Evolutionary conservation across 495 filamentous ascomycete species (phyloP), one percentile per base, ranked within the genome.

Genomic region (Penicillium daleae): DNA sequence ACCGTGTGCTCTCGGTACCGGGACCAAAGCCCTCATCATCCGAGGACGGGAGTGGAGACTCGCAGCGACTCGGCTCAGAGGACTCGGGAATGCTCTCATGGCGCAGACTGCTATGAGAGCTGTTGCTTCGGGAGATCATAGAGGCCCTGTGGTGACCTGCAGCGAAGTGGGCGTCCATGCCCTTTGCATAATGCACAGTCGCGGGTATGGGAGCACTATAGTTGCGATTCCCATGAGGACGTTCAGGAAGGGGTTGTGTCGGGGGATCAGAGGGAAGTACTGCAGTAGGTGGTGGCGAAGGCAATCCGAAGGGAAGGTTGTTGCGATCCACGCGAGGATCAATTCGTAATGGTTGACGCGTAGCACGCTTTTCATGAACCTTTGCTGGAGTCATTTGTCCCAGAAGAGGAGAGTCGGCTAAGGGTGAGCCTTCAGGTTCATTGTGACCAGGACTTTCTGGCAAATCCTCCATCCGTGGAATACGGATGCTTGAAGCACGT

Each of bases 11-110:
- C 1, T 59, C 57, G 17, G 51, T 32, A 22, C 19, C 46, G 2
- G 65, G 66, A 22, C 69, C 66, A 24, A 73, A 70, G n/a, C 70
- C 66, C 51, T 81, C 78, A 12, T 81, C 78, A 37, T 81, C 78
- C 0, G 78, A 81, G 42, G 78, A 80, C 35, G 76, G 74, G 17
- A 81, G 56, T 3, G 78, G 74, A 0, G 72, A 78, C 27, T 79
- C 73, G 6, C 66, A 57, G n/a, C 61, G 67, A 48, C 22, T 32
- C 21, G 56, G 63, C 21, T 67, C 66, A n/a, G 66, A 55, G n/a
- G 66, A 65, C 33, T 70, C 63, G 3, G 63, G 64, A 27, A 66
- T 61, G 22, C 61, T 71, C 31, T 73, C 72, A 53, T 69, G 57
- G 9, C 65, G 63, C 24, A 74, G 42, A n/a, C 70, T 62, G 39